A percentile compares a stretch with the other conserved stretches of the same genome.
These are phyloP conservation scores for Metschnikowia colocasiae DNA, from an alignment of 805 yeast species.

Conservation along the genomic window DNA sequence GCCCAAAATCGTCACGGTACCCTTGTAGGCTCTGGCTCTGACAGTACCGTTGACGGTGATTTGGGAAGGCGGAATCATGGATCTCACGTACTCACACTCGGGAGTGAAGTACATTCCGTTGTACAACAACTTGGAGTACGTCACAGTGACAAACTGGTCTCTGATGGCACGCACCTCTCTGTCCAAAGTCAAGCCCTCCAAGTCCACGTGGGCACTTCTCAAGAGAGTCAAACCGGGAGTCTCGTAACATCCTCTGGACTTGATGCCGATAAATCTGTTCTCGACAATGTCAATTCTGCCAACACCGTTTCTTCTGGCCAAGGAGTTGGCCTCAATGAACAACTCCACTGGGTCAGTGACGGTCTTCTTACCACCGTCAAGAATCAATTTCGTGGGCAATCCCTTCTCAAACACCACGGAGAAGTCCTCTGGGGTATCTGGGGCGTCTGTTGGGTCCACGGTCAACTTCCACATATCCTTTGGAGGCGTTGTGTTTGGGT, in stretches of 20 bases:
- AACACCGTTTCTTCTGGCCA: conserved; percentile 98
- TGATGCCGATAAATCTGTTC: conserved; percentile 97
- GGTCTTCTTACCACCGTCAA: conserved; percentile 54
- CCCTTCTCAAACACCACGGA: conserved; percentile 81
- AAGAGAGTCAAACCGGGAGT: conserved; percentile 96
- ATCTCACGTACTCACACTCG: conserved; percentile 93
- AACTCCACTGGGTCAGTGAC: conserved; percentile 88
- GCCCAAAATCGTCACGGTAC: conserved; percentile 78
- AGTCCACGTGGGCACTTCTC: conserved; percentile 91
- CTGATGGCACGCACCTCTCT: conserved; percentile 97
- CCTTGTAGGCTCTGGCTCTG: conserved; percentile 92
- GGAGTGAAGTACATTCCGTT: conserved; percentile 98
- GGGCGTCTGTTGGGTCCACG: conserved; percentile 93
- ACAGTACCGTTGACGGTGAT: conserved; percentile 94
- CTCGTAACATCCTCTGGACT: conserved; percentile 99
- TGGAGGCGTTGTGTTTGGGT: conserved; percentile 98
- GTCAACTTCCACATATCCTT: conserved; percentile 99
- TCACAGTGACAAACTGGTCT: conserved; percentile 91
- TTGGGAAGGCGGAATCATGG: conserved; percentile 94
- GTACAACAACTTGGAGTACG: conserved; percentile 86
- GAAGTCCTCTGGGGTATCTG: conserved; percentile 87
- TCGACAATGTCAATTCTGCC: conserved; percentile 99
- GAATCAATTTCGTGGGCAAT: conserved; percentile 75
- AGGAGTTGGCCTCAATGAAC: conserved; percentile 86
- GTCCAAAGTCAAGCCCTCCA: conserved; percentile 95